Conservation (phyloP, 2,329 filamentous ascomycete genomes). For the Nemania diffusa region DNA sequence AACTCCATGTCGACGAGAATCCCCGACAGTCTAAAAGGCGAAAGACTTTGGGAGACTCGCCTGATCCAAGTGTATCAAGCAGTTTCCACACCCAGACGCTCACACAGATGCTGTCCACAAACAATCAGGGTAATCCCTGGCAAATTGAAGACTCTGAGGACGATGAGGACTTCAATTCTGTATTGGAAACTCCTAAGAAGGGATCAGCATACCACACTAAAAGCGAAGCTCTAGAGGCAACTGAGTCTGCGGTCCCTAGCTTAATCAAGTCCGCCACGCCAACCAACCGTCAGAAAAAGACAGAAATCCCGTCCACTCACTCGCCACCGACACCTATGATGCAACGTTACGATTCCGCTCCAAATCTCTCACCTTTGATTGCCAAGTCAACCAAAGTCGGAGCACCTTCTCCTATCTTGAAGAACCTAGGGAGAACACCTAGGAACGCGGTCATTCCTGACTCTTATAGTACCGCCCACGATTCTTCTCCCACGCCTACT, state of each 20-base stretch:
- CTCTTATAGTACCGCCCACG: constrained; percentile 46
- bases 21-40: constrained; percentile 45
- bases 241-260: constrained; percentile 38
- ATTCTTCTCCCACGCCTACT: constrained; percentile 42
- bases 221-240: constrained; percentile 12
- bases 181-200: constrained; percentile 47
- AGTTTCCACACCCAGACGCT: constrained; percentile 50
- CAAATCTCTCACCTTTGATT: constrained; percentile 43
- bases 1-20: constrained; percentile 36
- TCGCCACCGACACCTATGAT: constrained; percentile 45
- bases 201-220: constrained; percentile 10
- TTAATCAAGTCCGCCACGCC: constrained; percentile 44
- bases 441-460: constrained; percentile 44
- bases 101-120: constrained; percentile 35
- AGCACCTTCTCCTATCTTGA: constrained; percentile 39
- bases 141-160: constrained; percentile 45
- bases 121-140: constrained; percentile 38
- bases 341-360: constrained; percentile 39
- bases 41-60: constrained; percentile 47
- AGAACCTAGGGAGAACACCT: constrained; percentile 40
- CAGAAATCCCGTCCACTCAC: constrained; percentile 47
- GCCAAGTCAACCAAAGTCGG: constrained; percentile 43
- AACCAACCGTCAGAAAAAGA: constrained; percentile 40
- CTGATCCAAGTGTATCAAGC: constrained; percentile 39
- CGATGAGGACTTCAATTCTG: constrained; percentile 39